Evolutionary conservation across 176 grass and related monocot species (phyloP), one percentile per base, ranked within the genome.

Genomic region (Cenchrus americanus): DNA sequence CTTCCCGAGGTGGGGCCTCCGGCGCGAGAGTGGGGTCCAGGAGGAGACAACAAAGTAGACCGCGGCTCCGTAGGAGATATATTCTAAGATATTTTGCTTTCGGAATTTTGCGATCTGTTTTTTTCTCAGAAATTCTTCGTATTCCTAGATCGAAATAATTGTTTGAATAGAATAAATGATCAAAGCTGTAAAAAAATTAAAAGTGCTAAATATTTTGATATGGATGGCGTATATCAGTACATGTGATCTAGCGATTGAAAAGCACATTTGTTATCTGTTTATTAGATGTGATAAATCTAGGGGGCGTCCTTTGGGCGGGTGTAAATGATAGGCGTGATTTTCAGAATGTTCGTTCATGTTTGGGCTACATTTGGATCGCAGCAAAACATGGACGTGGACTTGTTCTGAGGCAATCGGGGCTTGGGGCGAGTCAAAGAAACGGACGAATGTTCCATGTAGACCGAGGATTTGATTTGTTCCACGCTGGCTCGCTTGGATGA

Each of bases 31-130:
- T 72, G 73, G 80, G 86, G 49, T 87, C 69, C 0, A 68, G 32
- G 24, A 81, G 13, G 23, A 48, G 63, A 61, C 86, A 77, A 77
- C 85, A n/a, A 81, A 53, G 23, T 55, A 74, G 60, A 42, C 7
- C 5, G 58, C 42, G 40, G 7, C 47, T 49, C 47, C 47, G 10
- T 49, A 49, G 10, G 47, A 23, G 22, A 57, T 44, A 57, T 44
- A 79, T 79, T 42, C 42, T 62, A 26, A 69, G 32, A 53, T 64
- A 40, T 54, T 83, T 14, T 22, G 14, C 1, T 47, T 60, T 19
- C 8, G 10, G 5, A 10, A 30, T 53, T 53, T 7, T 11, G 2
- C 0, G 1, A 24, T 3, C 7, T 23, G 1, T 14, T 24, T 15
- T 8, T 0, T 4, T 44, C 12, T 13, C 13, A 7, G 62, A 34